phyloP scores from a whole-genome alignment of 2,329 filamentous ascomycete genomes.

The Penicillium psychrosexuale region DNA sequence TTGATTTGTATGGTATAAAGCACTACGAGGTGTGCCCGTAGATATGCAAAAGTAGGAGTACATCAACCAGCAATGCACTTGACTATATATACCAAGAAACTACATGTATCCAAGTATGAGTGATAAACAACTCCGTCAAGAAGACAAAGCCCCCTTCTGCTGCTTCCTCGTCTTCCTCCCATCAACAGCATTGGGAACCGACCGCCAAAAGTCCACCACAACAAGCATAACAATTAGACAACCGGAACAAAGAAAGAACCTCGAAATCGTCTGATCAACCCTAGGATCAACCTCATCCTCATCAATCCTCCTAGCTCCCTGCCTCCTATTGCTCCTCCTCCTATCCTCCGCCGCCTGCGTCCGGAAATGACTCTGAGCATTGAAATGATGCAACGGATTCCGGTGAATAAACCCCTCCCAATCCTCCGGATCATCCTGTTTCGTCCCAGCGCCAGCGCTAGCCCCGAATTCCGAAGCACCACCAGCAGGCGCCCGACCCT shows the following conservation, averaged over 20 bases:
- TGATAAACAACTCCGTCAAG: background rate
- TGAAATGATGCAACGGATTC: slow-evolving; percentile 71
- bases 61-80: slow-evolving; percentile 2
- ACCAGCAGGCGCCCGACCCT: slow-evolving; percentile 39
- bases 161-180: slow-evolving; percentile 7
- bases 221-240: slow-evolving; percentile 35
- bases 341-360: slow-evolving; percentile 67
- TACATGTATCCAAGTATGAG: background rate
- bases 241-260: slow-evolving; percentile 41
- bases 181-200: background rate
- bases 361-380: slow-evolving; percentile 66
- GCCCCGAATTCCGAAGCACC: background rate
- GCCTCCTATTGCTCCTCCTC: slow-evolving; percentile 46
- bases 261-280: slow-evolving; percentile 19
- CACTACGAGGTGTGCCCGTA: background rate
- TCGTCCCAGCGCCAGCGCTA: background rate
- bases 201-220: slow-evolving; percentile 12
- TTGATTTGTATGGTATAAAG: background rate
- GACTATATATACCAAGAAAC: background rate
- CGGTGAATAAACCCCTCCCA: slow-evolving; percentile 38
- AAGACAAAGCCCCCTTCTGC: background rate
- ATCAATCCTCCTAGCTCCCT: slow-evolving; percentile 35
- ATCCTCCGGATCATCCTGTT: slow-evolving; percentile 28
- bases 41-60: background rate
- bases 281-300: slow-evolving; percentile 16